Percentiles rank a stretch among this genome's conserved stretches.
Conservation (phyloP, 495 filamentous ascomycete genomes). For the Cryomyces antarcticus region DNA sequence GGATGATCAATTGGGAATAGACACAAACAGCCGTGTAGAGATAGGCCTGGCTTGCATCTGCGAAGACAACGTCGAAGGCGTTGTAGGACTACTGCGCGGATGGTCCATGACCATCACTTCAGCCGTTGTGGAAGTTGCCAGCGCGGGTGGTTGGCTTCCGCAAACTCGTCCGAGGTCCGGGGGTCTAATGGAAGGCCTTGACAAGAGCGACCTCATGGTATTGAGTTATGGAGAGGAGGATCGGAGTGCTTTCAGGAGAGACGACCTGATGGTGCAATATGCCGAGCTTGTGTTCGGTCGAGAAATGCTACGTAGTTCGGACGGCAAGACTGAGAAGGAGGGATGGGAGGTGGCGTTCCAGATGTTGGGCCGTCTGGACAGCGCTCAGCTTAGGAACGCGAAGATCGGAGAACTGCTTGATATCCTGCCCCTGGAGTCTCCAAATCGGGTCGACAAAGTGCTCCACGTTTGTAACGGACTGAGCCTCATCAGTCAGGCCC, state of each 20-base stretch:
- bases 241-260: constrained; percentile 25
- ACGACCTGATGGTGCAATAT: constrained; percentile 55
- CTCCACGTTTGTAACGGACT: constrained; percentile 48
- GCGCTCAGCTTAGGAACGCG: constrained; percentile 38
- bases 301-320: constrained; percentile 12
- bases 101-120: constrained; percentile 63
- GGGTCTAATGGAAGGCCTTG: constrained; percentile 24
- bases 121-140: constrained; percentile 61
- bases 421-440: constrained; percentile 40
- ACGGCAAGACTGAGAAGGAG: constrained; percentile 25
- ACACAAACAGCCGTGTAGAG: constrained; percentile 50
- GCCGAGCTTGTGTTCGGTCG: constrained; percentile 32
- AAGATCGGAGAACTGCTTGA: constrained; percentile 45
- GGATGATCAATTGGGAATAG: constrained; percentile 39
- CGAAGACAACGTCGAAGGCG: constrained; percentile 52
- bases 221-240: constrained; percentile 30
- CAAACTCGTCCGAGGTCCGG: constrained; percentile 8
- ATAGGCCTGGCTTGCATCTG: constrained; percentile 61
- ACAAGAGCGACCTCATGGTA: constrained; percentile 40
- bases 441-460: constrained; percentile 50
- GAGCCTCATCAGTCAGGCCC: constrained; percentile 48
- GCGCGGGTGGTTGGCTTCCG: constrained; percentile 51
- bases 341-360: constrained; percentile 79
- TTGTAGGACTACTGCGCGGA: constrained; percentile 46
- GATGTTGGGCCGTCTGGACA: constrained; percentile 52